Evolutionary conservation across 2,329 filamentous ascomycete genomes (phyloP), one percentile per base, ranked within the genome.

Genomic region (Sphaerostilbella broomeana): DNA sequence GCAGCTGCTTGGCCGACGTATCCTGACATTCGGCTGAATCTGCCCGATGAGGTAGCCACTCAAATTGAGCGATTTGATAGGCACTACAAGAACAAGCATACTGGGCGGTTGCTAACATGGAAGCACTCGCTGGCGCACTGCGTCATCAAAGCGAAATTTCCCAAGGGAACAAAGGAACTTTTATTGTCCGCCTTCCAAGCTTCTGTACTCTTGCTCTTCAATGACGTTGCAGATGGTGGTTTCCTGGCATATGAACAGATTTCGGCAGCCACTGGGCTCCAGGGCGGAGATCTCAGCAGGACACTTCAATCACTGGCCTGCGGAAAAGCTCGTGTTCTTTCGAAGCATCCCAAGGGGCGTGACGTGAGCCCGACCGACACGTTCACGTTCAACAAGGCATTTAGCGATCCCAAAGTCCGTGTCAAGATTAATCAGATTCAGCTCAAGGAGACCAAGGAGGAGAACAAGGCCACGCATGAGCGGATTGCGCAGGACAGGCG

Each of bases 351-450:
- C 24, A 88, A 86, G 61, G 83, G 86, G 37, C 79, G 81, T 39
- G 89, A 98, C 0, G 79, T 98, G 49, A 74, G 75, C 43, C 56
- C 69, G 1, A 86, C 77, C 0, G 94, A 98, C 63, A 85, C 81
- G 0, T 98, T 98, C 55, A 78, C 77, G 0, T 81, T 94, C 55
- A 95, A 95, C 65, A 63, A 73, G 30, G 59, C 60, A 12, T 98
- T 98, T 62, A 68, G 68, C 3, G 84, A 95, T 56, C 74, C 81
- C 15, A 94, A 92, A 62, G 84, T 86, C 62, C 80, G 88, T 41
- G 81, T 98, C 65, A 98, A 98, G 69, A 95, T 98, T 69, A 98
- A 97, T 65, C 90, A 95, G 64, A 92, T 98, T 51, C 92, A 98
- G 64, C 75, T 95, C 35, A 94, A 92, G 64, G 92, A 98, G 65